Conservation (phyloP, 176 grass and related monocot genomes). For the Areca catechu region DNA sequence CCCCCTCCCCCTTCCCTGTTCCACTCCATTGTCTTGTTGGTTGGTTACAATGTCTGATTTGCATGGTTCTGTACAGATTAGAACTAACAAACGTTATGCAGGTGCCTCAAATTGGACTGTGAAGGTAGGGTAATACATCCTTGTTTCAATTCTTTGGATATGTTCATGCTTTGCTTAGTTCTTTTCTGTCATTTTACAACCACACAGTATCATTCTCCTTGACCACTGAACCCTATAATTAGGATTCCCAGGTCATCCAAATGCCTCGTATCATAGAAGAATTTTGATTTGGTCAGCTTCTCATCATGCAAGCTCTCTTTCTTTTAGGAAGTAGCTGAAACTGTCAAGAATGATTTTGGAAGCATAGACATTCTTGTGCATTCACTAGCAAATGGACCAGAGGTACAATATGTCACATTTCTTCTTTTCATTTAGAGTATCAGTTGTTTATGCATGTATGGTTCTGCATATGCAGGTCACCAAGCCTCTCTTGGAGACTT, state of each 20-base stretch:
- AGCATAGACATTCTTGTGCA: constrained; percentile 96
- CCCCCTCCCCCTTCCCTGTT: background rate
- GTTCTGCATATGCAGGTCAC: constrained; percentile 41
- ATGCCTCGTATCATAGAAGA: background rate
- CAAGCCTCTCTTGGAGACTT: constrained; percentile 81
- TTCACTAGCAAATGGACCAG: constrained; percentile 95
- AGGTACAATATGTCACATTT: constrained; percentile 25
- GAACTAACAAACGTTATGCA: constrained; percentile 81
- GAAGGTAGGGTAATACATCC: constrained; percentile 30
- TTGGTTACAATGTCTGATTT: constrained; percentile 2
- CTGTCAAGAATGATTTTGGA: constrained; percentile 90
- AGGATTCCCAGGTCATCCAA: too few relatives aligned
- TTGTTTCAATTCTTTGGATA: background rate
- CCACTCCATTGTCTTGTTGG: background rate
- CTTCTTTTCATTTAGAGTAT: background rate
- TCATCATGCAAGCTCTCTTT: background rate
- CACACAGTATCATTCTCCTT: too few relatives aligned
- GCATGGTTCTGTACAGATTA: constrained; percentile 33
- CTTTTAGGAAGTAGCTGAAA: constrained; percentile 79
- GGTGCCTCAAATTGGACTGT: constrained; percentile 97
- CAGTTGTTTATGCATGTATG: too few relatives aligned
- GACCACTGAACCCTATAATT: too few relatives aligned
- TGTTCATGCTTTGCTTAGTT: too few relatives aligned
- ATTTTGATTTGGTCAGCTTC: background rate
- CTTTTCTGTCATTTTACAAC: too few relatives aligned